Base-by-base conservation (phyloP, 2,329 filamentous ascomycete species). In the Lecanicillium sp. region DNA sequence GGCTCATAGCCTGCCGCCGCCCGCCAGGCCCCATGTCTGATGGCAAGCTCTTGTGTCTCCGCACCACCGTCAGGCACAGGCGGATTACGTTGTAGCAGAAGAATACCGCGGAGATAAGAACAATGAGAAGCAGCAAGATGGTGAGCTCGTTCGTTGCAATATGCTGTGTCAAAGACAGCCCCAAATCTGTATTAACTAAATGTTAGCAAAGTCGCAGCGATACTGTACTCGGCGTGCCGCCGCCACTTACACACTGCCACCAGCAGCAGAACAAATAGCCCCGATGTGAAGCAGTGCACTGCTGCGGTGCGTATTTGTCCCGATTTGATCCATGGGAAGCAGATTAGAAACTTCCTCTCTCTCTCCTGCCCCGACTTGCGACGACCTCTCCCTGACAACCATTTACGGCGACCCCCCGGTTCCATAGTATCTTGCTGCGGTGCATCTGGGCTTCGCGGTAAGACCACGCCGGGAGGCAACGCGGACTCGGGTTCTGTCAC, bases 31-130 rank as follows among this genome's bases (percentile, higher is more conserved):
- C 17, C 44, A 12, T 44, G 27, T 14, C 44, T 50, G 67, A 58
- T 21, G 61, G 59, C 20, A 58, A 59, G 23, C 55, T 39, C 8
- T 63, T 62, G 47, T 66, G 68, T 5, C 72, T 72, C 29, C 73
- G 75, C 47, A 82, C 66, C 12, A 84, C 65, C 40, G 86, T 65
- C 66, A 94, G 77, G 64, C 79, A 83, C 4, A 94, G 73, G 15
- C 86, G 81, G 49, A 93, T 78, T 14, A 93, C 68, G 35, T 83
- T 80, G 65, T 94, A 87, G 59, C 81, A 85, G 72, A 95, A 93
- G 67, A 94, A 81, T 55, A 91, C 79, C 2, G 84, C 83, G 27
- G 84, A 77, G 44, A 84, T 71, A 44, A 94, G 68, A 49, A 94
- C 83, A 54, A 90, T 74, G 45, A 95, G 74, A 49, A 95, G 83